Conservation (phyloP, 257 asterid genomes). For the Solanum clarkiae region DNA sequence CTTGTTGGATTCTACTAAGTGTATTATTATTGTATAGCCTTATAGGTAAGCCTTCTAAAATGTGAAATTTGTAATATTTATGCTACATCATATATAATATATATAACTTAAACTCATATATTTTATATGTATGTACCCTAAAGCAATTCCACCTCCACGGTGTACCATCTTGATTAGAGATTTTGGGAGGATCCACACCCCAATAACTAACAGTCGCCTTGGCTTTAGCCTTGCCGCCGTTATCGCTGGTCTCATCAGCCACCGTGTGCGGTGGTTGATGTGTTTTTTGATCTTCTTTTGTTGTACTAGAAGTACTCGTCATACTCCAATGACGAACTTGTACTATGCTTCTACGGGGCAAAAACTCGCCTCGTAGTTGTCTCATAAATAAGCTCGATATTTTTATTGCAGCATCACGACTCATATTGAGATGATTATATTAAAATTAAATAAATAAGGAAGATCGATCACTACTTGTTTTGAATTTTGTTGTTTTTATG, state of each 20-base stretch:
- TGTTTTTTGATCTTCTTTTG: constrained; percentile 2
- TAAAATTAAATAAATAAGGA: background rate
- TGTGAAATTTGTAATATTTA: no score
- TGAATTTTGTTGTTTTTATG: background rate
- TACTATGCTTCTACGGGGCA: background rate
- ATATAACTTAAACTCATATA: background rate
- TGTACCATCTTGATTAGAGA: constrained; percentile 44
- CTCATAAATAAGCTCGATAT: constrained; percentile 13
- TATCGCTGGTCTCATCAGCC: background rate
- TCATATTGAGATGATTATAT: constrained; percentile 13
- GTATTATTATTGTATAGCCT: background rate
- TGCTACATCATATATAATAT: no score
- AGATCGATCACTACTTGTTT: background rate
- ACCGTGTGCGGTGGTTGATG: constrained; percentile 3
- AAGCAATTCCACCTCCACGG: constrained; percentile 68
- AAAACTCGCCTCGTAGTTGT: constrained; percentile 1
- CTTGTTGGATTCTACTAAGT: no score
- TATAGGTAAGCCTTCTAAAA: background rate
- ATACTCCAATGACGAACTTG: constrained; percentile 21
- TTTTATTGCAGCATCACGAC: constrained; percentile 13
- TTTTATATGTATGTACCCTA: constrained; percentile 22
- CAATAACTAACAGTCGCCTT: constrained; percentile 42
- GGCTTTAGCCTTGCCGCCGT: background rate
- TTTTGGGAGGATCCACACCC: constrained; percentile 46
- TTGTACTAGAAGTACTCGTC: background rate